These are phyloP conservation scores for Xylariaceae sp. DNA, from an alignment of 2,329 filamentous ascomycete genomes.

Conservation along the genomic window DNA sequence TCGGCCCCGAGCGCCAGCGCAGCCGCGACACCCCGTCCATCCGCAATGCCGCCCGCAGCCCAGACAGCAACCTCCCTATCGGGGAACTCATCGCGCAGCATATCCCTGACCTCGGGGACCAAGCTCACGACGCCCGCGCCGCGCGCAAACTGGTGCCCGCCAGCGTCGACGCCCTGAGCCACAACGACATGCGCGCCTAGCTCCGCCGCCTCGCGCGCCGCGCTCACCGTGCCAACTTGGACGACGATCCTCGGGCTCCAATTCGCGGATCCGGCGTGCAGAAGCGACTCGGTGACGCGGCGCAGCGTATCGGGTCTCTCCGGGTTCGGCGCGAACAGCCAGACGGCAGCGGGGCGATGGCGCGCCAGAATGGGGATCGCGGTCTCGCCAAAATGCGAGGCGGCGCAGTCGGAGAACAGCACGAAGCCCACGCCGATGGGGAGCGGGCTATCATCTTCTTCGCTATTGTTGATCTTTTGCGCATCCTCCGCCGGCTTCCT, in stretches of 20 bases:
- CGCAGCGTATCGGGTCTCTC: conserved; percentile 33
- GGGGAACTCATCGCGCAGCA: conserved; percentile 39
- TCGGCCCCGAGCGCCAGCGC: conserved; percentile 52
- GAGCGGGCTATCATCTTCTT: conserved; percentile 36
- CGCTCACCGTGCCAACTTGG: conserved; percentile 56
- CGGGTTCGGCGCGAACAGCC: conserved; percentile 69
- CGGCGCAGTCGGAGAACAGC: conserved; percentile 54
- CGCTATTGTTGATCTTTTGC: too few relatives aligned
- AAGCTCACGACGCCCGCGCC: conserved; percentile 55
- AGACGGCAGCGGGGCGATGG: conserved; percentile 65
- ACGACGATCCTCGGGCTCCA: conserved; percentile 55
- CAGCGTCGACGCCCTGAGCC: conserved; percentile 60
- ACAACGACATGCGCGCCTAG: conserved; percentile 55
- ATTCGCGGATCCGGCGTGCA: neutral
- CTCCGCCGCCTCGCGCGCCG: conserved; percentile 49
- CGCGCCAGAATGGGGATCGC: conserved; percentile 57
- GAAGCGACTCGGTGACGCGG: conserved; percentile 30
- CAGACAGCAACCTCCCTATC: conserved; percentile 44
- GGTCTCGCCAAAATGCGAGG: conserved; percentile 49
- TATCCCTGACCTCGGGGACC: conserved; percentile 56
- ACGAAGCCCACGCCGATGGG: conserved; percentile 69
- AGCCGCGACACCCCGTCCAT: conserved; percentile 54
- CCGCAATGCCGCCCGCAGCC: conserved; percentile 58
- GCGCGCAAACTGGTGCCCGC: conserved; percentile 56
- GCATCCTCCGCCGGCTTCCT: neutral